A percentile compares a stretch with the other conserved stretches of the same genome.
Conservation (phyloP, 2,329 filamentous ascomycete genomes). For the Aspergillus awamori region DNA sequence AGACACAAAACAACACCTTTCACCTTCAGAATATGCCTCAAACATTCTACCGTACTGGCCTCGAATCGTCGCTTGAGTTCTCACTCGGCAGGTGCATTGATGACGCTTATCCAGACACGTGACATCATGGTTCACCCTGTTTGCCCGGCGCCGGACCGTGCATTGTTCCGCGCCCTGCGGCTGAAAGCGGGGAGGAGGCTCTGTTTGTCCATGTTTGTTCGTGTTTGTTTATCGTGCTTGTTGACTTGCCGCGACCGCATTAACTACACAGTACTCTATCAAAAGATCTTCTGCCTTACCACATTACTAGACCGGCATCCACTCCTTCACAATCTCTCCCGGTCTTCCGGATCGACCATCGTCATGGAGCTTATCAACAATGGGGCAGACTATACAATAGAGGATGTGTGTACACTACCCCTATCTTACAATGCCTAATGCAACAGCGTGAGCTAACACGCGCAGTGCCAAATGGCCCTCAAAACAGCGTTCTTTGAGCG, state of each 20-base stretch:
- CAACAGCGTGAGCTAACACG: slow-evolving; percentile 10
- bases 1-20: background rate
- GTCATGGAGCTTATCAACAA: slow-evolving; percentile 12
- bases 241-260: too few relatives aligned
- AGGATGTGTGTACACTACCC: slow-evolving; percentile 29
- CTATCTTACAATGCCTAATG: background rate
- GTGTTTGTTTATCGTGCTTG: too few relatives aligned
- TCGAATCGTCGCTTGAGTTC: background rate
- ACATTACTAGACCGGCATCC: too few relatives aligned
- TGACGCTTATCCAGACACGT: background rate
- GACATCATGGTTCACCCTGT: background rate
- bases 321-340: too few relatives aligned
- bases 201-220: too few relatives aligned
- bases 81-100: background rate
- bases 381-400: slow-evolving; percentile 16
- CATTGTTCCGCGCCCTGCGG: background rate
- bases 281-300: too few relatives aligned
- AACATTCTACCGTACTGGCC: background rate
- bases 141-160: background rate
- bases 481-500: slow-evolving; percentile 64
- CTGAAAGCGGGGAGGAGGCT: background rate
- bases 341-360: too few relatives aligned
- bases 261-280: too few relatives aligned
- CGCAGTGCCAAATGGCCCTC: slow-evolving; percentile 51
- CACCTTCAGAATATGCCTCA: background rate